Evolutionary conservation across 257 asterid species (phyloP).

Genomic region (Solanum virginianum): DNA sequence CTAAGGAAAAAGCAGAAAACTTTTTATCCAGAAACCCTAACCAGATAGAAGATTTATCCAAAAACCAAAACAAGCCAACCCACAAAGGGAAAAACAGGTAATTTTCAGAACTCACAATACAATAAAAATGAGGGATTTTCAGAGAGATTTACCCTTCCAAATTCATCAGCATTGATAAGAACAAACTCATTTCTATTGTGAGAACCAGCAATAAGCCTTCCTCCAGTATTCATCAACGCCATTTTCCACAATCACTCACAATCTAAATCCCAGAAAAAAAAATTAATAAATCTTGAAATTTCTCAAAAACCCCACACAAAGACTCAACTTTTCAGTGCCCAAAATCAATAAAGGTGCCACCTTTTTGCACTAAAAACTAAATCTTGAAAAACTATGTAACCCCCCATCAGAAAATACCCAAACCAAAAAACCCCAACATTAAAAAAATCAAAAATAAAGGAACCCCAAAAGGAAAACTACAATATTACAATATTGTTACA

Average conservation of each 20-base stretch:
- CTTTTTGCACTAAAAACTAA: slow-evolving; percentile 25
- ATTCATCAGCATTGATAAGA: slow-evolving; percentile 74
- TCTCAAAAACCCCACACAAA: slow-evolving; percentile 26
- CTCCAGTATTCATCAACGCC: slow-evolving; percentile 62
- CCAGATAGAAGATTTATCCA: not conserved
- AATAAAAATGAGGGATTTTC: slow-evolving; percentile 7
- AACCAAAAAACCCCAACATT: slow-evolving; percentile 14
- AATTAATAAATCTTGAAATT: slow-evolving; percentile 10
- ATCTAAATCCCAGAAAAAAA: not conserved
- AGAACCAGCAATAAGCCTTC: slow-evolving; percentile 83
- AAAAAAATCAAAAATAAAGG: slow-evolving; percentile 24
- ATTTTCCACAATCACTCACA: slow-evolving; percentile 6
- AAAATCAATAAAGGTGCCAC: slow-evolving; percentile 10
- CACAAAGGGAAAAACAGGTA: not conserved
- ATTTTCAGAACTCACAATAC: not conserved
- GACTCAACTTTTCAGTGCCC: slow-evolving; percentile 20
- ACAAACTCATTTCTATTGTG: slow-evolving; percentile 74
- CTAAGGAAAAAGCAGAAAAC: not conserved
- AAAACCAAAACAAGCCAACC: not conserved
- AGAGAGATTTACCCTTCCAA: slow-evolving; percentile 43
- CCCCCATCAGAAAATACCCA: slow-evolving; percentile 32
- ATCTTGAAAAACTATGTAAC: slow-evolving; percentile 18
- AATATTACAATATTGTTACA: slow-evolving; percentile 1
- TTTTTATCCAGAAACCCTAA: not conserved
- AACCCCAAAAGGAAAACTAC: slow-evolving; percentile 1